phyloP scores from a whole-genome alignment of 768 basidiomycete genomes.

The Leccinum uliginosum region DNA sequence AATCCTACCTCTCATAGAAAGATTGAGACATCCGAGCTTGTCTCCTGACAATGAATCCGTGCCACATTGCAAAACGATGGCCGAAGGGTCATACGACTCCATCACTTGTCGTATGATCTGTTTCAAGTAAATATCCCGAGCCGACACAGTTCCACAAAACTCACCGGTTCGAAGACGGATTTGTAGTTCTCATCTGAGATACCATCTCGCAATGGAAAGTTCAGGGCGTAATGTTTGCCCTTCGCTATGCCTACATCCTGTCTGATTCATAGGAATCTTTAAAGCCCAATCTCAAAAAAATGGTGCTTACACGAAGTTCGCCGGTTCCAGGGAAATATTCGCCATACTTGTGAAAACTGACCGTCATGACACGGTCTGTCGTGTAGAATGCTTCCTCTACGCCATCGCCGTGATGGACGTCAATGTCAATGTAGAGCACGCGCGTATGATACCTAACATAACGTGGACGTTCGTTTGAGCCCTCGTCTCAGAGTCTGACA shows the following conservation, averaged over 20 bases:
- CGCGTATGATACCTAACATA: constrained; percentile 76
- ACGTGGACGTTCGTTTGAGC: background rate
- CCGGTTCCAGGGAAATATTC: constrained; percentile 99
- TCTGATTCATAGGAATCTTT: constrained; percentile 9
- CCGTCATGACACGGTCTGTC: constrained; percentile 98
- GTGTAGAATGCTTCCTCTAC: constrained; percentile 99
- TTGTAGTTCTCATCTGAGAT: constrained; percentile 94
- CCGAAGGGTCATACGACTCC: constrained; percentile 91
- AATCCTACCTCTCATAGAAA: constrained; percentile 83
- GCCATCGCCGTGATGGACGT: constrained; percentile 98
- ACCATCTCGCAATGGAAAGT: constrained; percentile 93
- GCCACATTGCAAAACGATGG: constrained; percentile 95
- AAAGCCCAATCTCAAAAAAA: background rate
- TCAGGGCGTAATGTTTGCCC: constrained; percentile 90
- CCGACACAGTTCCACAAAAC: constrained; percentile 23
- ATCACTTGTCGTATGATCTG: constrained; percentile 93
- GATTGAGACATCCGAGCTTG: constrained; percentile 91
- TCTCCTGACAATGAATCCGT: constrained; percentile 97
- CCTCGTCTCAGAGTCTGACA: background rate
- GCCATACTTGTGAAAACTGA: constrained; percentile 97
- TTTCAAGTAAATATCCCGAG: background rate
- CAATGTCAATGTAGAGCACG: constrained; percentile 97
- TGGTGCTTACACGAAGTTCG: constrained; percentile 71
- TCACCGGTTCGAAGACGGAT: constrained; percentile 90
- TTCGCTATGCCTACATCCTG: constrained; percentile 92